Base-by-base conservation (phyloP, 768 basidiomycete genomes). In the Megacollybia marginata region DNA sequence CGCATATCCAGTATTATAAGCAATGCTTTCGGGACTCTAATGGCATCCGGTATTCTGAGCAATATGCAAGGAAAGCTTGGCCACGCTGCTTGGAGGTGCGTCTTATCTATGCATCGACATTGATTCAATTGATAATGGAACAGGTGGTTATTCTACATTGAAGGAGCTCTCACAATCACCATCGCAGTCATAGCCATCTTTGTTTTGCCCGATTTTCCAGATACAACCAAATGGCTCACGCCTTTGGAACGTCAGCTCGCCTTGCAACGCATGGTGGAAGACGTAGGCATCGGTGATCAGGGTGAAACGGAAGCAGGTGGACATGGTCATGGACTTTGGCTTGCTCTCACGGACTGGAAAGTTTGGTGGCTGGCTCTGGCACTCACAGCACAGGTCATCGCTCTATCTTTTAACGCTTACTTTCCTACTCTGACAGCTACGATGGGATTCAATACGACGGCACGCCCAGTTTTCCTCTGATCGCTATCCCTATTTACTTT, bases 341-440 rank as follows among this genome's bases (percentile, higher is more conserved):
- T 86, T 52, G 86, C 91, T 0, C 44, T 91, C 49, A 71, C 70
- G 16, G 91, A 93, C 59, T 82, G 83, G 85, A 87, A 83, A 62
- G 87, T 93, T 35, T 92, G 89, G 85, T 87, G 78, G 78, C 71
- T 94, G 42, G 73, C 84, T 16, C 48, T 88, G 28, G 73, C 82
- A 2, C 62, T 88, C 49, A 78, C 78, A 12, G 74, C 73, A 55
- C 73, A 80, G 66, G 75, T 79, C 33, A 65, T 85, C 34, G 78
- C 84, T 9, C 57, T 89, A 23, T 82, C 80, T 4, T 91, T 91
- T 72, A 85, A 87, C 60, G 82, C 81, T 8, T 89, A 82, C 64
- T 91, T 91, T 67, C 88, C 85, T 6, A 87, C 89, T 0, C 65
- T 92, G 42, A 78, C 76, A 28, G 78, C 74, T 15, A 92, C 89